Base-by-base conservation (phyloP, 2,329 filamentous ascomycete species). In the Xylariaceae sp. region DNA sequence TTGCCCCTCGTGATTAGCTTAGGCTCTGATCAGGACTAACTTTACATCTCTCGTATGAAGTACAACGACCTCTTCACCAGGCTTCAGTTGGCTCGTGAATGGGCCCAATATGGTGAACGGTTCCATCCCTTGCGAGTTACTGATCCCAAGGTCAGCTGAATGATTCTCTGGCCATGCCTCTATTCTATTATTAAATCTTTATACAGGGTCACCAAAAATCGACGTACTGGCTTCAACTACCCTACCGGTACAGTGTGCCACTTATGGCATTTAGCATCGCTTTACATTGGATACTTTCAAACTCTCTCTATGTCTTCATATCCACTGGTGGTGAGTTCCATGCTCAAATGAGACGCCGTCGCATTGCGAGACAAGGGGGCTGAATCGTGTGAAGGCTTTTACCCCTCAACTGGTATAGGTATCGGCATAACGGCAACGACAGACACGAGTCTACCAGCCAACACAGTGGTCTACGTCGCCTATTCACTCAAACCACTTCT, bases 231-330 rank as follows among this genome's bases (percentile, higher is more conserved):
- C 58, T 70, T 4, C 60, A 62, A 16, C 38, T 70, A 4, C 66
- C 67, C 1, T 68, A 63, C 41, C 58, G 53, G 29, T 70, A 65
- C 36, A 59, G 54, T 12, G 27, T 69, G 2, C 59, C 65, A 2
- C 50, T 68, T 3, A 51, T 68, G 6, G 24, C 43, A 3, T 28
- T 56, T 2, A 63, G 59, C 6, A 54, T 53, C 9, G 15, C 64
- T 9, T 50, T 69, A 12, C 66, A 71, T 34, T 70, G 65, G 65
- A 41, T 68, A 3, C 51, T 65, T 5, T 69, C 66, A 0, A 64
- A 66, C 38, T 56, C 52, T 21, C 40, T 71, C 1, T 69, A 64
- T 46, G 43, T 67, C 2, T 46, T 47, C 11, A 42, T 59, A 9
- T 51, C 48, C 11, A 46, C 46, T 21, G 54, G 55, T 17, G 47